Evolutionary conservation across 1,284 basidiomycete genomes (phyloP).

Genomic region (Anthracocystis walkeri): DNA sequence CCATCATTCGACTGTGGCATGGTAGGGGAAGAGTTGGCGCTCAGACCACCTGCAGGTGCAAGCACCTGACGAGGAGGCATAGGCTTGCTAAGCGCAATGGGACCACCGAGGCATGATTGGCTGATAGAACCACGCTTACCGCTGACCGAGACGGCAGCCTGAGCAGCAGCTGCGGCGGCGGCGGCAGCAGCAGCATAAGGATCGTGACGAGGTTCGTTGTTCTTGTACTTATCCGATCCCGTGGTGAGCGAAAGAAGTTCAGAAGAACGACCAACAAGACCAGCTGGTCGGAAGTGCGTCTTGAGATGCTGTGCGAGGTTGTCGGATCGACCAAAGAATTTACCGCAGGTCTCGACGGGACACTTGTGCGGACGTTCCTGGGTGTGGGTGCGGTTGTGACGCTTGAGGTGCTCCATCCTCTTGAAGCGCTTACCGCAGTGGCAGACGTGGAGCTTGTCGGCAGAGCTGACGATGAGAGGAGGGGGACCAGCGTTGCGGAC

Average conservation of each 20-base stretch:
- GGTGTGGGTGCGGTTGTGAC: constrained; percentile 68
- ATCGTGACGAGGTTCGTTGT: constrained; percentile 57
- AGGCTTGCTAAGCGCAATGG: constrained; percentile 48
- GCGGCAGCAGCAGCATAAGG: constrained; percentile 61
- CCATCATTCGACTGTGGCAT: constrained; percentile 10
- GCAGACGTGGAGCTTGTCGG: constrained; percentile 68
- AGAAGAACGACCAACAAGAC: constrained; percentile 51
- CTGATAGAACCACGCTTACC: constrained; percentile 37
- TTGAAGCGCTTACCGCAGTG: constrained; percentile 69
- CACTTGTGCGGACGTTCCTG: constrained; percentile 67
- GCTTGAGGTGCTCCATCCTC: constrained; percentile 68
- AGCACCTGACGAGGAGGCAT: constrained; percentile 36
- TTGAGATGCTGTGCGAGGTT: constrained; percentile 69
- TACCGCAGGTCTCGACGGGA: constrained; percentile 65
- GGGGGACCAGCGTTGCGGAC: constrained; percentile 55
- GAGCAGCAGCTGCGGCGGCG: constrained; percentile 47
- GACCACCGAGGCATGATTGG: constrained; percentile 43
- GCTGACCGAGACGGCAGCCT: constrained; percentile 39
- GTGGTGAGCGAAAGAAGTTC: constrained; percentile 47
- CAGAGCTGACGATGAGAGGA: constrained; percentile 66
- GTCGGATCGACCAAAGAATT: constrained; percentile 67
- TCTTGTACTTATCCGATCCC: constrained; percentile 36
- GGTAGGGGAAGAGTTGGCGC: constrained; percentile 40
- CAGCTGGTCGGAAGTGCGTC: constrained; percentile 65
- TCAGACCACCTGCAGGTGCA: constrained; percentile 27